phyloP scores from a whole-genome alignment of 305 asterid genomes.

The Plantago lanceolata region DNA sequence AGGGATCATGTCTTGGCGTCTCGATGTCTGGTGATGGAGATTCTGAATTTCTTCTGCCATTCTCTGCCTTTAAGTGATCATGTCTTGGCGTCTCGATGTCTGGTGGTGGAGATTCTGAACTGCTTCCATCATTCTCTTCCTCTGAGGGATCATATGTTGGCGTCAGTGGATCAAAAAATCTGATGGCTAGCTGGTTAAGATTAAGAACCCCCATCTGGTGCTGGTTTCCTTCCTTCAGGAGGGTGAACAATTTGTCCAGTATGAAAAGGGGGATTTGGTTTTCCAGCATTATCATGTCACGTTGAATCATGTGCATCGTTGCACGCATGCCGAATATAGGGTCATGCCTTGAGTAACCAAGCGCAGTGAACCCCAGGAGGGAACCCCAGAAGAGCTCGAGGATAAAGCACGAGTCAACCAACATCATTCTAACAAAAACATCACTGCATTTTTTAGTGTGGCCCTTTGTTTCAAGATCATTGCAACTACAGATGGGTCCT shows the following conservation, averaged over 20 bases:
- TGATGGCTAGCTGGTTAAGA: slow-evolving; percentile 52
- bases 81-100: slow-evolving; percentile 56
- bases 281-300: slow-evolving; percentile 76
- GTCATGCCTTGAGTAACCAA: slow-evolving; percentile 56
- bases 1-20: slow-evolving; percentile 73
- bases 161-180: slow-evolving; percentile 72
- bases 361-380: slow-evolving; percentile 42
- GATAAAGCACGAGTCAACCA: slow-evolving; percentile 48
- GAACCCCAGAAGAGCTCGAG: slow-evolving; percentile 60
- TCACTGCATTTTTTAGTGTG: slow-evolving; percentile 33
- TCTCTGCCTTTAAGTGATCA: slow-evolving; percentile 46
- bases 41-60: slow-evolving; percentile 41
- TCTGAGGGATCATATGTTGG: slow-evolving; percentile 70
- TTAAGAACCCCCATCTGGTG: slow-evolving; percentile 40
- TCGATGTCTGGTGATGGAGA: slow-evolving; percentile 19
- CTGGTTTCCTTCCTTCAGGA: slow-evolving; percentile 45
- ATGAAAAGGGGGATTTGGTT: slow-evolving; percentile 59
- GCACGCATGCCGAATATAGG: slow-evolving; percentile 64
- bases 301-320: slow-evolving; percentile 58
- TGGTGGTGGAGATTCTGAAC: slow-evolving; percentile 30
- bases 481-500: slow-evolving; percentile 29
- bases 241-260: slow-evolving; percentile 39
- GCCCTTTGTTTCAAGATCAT: not conserved
- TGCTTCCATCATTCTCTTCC: slow-evolving; percentile 39
- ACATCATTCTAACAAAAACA: slow-evolving; percentile 59